Conservation (phyloP, 306 rosid genomes). For the Vigna radiata region DNA sequence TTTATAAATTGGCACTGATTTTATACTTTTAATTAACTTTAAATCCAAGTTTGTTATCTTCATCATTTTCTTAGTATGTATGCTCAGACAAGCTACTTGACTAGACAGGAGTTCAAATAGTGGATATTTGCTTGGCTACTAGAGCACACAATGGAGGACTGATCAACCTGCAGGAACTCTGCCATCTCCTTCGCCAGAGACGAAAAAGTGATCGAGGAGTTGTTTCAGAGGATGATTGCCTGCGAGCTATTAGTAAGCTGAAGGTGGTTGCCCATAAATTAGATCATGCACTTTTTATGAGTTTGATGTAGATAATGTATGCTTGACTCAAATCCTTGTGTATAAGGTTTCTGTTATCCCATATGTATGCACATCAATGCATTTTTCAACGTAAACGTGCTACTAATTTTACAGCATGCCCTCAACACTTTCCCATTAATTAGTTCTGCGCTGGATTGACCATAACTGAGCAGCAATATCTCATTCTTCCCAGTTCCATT, state of each 20-base stretch:
- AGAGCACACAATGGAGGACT: conserved; percentile 93
- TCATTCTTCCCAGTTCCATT: conserved; percentile 11
- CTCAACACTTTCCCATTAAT: neutral
- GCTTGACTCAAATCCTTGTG: neutral
- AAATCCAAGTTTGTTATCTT: conserved; percentile 26
- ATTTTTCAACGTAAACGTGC: neutral
- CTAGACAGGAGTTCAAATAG: conserved; percentile 94
- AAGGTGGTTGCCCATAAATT: conserved; percentile 60
- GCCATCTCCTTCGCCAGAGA: conserved; percentile 73
- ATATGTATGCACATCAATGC: conserved; percentile 3
- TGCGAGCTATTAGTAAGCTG: conserved; percentile 91
- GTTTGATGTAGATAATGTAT: too few relatives aligned
- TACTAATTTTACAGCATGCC: conserved; percentile 4
- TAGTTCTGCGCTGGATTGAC: neutral
- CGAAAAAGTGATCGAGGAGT: conserved; percentile 85
- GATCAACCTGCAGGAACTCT: conserved; percentile 87
- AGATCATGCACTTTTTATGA: neutral
- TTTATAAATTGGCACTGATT: neutral
- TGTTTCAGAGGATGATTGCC: conserved; percentile 94
- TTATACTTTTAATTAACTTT: neutral
- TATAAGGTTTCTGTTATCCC: neutral
- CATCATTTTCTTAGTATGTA: conserved; percentile 29
- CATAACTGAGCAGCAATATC: neutral
- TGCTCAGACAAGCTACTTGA: conserved; percentile 54
- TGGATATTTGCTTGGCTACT: conserved; percentile 91